Base-by-base conservation (phyloP, 768 basidiomycete species). In the Sarcomyxa edulis region DNA sequence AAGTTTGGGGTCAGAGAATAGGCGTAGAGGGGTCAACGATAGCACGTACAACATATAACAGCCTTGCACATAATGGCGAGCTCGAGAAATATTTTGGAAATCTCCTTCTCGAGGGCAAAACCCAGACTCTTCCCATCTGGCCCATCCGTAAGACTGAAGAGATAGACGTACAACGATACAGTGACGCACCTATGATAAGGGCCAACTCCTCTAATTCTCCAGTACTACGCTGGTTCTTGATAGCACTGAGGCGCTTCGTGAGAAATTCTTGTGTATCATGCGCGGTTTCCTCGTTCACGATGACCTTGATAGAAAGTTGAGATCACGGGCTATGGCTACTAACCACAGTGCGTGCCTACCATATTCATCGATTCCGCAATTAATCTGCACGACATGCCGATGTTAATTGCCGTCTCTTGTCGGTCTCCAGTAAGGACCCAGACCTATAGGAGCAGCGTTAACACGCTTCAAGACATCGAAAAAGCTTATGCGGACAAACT, bases 351-450 rank as follows among this genome's bases (percentile, higher is more conserved):
- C 24, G 22, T 10, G 15, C 75, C 19, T 47, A 93, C 95, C 68
- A 99, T 50, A 56, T 97, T 97, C 96, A 98, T 99, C 7, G 90
- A 93, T 63, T 99, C 96, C 5, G 92, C 91, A 35, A 99, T 98
- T 51, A 99, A 61, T 46, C 92, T 77, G 66, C 96, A 98, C 2
- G 93, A 95, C 75, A 98, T 83, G 37, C 96, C 96, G 47, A 99
- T 98, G 53, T 99, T 99, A 62, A 99, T 97, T 11, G 96, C 96
- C 1, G 96, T 99, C 62, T 99, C 96, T 65, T 99, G 96, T 48
- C 96, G 71, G 59, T 99, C 96, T 1, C 96, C 96, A 2, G 96
- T 99, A 35, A 99, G 65, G 6, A 99, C 94, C 96, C 96, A 99
- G 12, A 99, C 82, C 83, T 86, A 47, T 11, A 48, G 24, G 14